Percentiles rank a stretch among this genome's conserved stretches.
phyloP scores from a whole-genome alignment of 306 rosid species.

The Inga laurina region DNA sequence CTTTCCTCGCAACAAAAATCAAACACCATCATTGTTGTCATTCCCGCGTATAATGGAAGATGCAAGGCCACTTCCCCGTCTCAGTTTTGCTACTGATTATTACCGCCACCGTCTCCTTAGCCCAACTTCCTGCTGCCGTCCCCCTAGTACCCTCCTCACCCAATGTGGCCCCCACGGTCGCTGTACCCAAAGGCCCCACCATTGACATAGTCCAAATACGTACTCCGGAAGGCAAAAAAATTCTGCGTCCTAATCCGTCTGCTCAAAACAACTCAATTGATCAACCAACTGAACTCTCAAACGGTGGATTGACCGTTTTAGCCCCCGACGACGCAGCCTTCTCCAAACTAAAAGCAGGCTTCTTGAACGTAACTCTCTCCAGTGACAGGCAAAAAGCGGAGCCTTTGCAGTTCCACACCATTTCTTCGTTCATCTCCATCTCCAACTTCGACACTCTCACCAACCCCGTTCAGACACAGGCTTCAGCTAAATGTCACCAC shows the following conservation, averaged over 20 bases:
- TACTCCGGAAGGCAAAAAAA: conserved; percentile 47
- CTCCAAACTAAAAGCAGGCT: conserved; percentile 43
- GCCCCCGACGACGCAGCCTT: conserved; percentile 49
- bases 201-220: conserved; percentile 42
- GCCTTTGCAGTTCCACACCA: conserved; percentile 46
- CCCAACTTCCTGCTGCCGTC: conserved; percentile 21
- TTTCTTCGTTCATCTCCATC: conserved; percentile 34
- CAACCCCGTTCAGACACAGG: conserved; percentile 53
- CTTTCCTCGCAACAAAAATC: not conserved
- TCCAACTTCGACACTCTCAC: conserved; percentile 54
- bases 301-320: conserved; percentile 44
- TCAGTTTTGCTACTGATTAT: conserved; percentile 21
- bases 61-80: conserved; percentile 30
- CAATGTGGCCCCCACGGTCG: conserved; percentile 32
- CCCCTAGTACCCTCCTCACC: conserved; percentile 21
- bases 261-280: conserved; percentile 42
- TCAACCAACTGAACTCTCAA: conserved; percentile 45
- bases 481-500: conserved; percentile 50
- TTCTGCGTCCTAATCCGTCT: conserved; percentile 50
- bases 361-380: conserved; percentile 36
- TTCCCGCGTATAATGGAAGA: conserved; percentile 6
- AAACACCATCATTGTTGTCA: not conserved
- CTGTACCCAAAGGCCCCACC: conserved; percentile 35
- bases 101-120: conserved; percentile 15
- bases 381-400: conserved; percentile 42